phyloP scores from a whole-genome alignment of 2,329 filamentous ascomycete species.

The Pseudogymnoascus sp. region DNA sequence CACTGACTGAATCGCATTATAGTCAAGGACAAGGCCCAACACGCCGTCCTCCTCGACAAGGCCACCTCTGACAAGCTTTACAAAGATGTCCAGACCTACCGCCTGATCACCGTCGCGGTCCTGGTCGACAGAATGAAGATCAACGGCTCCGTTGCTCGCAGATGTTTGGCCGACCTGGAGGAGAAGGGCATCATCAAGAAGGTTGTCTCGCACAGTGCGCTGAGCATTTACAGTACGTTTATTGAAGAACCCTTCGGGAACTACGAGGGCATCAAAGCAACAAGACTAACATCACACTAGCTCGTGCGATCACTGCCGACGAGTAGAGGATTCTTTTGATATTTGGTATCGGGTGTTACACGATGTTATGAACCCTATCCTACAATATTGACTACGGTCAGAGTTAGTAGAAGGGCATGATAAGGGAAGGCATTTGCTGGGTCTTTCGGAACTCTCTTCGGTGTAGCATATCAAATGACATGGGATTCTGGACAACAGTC shows the following conservation, averaged over 20 bases:
- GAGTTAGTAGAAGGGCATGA: slow-evolving; percentile 22
- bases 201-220: slow-evolving; percentile 90
- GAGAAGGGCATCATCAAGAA: slow-evolving; percentile 98
- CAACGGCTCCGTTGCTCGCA: slow-evolving; percentile 92
- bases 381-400: slow-evolving; percentile 21
- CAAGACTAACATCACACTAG: slow-evolving; percentile 34
- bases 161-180: slow-evolving; percentile 86
- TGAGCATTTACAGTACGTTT: slow-evolving; percentile 91
- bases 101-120: slow-evolving; percentile 95
- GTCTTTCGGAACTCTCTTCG: slow-evolving; percentile 25
- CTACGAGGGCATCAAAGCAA: slow-evolving; percentile 11
- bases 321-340: slow-evolving; percentile 27
- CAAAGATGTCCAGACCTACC: slow-evolving; percentile 99
- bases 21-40: slow-evolving; percentile 99
- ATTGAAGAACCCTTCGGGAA: background rate
- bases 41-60: slow-evolving; percentile 99
- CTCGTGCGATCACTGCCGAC: slow-evolving; percentile 51
- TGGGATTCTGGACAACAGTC: slow-evolving; percentile 3
- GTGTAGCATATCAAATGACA: slow-evolving; percentile 29
- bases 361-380: slow-evolving; percentile 25
- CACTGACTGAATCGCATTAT: slow-evolving; percentile 36
- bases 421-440: slow-evolving; percentile 25
- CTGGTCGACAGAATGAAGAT: slow-evolving; percentile 99
- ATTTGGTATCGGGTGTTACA: slow-evolving; percentile 17
- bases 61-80: slow-evolving; percentile 93